Base-by-base conservation (phyloP, 1,284 basidiomycete species). In the Irpex rosettiformis region DNA sequence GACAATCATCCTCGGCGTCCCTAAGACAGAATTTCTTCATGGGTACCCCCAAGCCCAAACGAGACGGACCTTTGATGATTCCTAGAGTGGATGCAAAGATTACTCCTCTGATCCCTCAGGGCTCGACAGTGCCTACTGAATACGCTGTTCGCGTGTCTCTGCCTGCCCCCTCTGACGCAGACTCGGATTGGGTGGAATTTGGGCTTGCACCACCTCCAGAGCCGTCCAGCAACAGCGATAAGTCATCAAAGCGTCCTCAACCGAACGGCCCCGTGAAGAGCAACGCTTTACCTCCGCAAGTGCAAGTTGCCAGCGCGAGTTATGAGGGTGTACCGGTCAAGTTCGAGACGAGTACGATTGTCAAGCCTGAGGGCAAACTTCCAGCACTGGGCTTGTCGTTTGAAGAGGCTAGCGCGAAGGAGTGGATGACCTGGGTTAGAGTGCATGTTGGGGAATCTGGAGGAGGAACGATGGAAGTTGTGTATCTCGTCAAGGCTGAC, bases 161-260 rank as follows among this genome's bases (percentile, higher is more conserved):
- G 16, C 80, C 83, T 29, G 80, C 81, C 4, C 86, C 86, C 18
- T 73, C 77, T 11, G 79, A 85, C 48, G 66, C 75, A 13, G 81
- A 83, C 56, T 79, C 80, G 22, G 85, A 85, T 57, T 88, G 84
- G 84, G 72, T 91, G n/a, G 88, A 90, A 70, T 90, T 91, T 66
- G 88, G 87, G n/a, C 74, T 91, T 45, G 83, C 83, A 7, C 76
- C 78, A 58, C 72, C 75, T 4, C 30, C 42, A 4, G 24, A 30
- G 21, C 18, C 18, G 16, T 18, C 7, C 21, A 47, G 21, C 47
- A 10, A 18, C 27, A 5, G 49, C n/a, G n/a, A 29, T 24, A 27
- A 40, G 45, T 16, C 24, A 13, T 56, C 22, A 47, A 58, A 24
- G 60, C 54, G 37, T n/a, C 51, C 21, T 8, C 10, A 10, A 13